These are phyloP conservation scores for Xylaria digitata DNA, from an alignment of 2,329 filamentous ascomycete genomes.

Conservation along the genomic window DNA sequence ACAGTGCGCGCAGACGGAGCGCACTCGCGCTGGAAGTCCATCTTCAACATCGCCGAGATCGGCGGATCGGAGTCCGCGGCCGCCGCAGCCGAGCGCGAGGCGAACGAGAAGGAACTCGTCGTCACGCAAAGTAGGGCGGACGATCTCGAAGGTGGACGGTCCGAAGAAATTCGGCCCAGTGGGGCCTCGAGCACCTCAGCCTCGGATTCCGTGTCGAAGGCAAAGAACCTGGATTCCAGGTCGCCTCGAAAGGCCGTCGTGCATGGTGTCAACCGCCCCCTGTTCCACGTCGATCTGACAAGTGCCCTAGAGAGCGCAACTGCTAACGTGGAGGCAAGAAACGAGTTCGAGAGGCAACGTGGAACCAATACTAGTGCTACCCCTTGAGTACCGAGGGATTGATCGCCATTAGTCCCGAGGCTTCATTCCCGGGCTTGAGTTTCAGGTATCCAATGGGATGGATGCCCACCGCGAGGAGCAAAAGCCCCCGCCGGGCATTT, in stretches of 20 bases:
- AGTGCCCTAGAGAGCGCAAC: slow-evolving; percentile 89
- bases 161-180: slow-evolving; percentile 44
- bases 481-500: not conserved
- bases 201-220: slow-evolving; percentile 39
- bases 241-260: slow-evolving; percentile 73
- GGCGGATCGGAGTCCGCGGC: slow-evolving; percentile 77
- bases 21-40: slow-evolving; percentile 85
- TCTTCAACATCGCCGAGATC: slow-evolving; percentile 92
- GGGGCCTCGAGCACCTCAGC: slow-evolving; percentile 44
- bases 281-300: slow-evolving; percentile 94
- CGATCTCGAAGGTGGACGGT: slow-evolving; percentile 41
- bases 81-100: slow-evolving; percentile 71
- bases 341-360: slow-evolving; percentile 50
- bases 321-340: slow-evolving; percentile 75
- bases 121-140: slow-evolving; percentile 29
- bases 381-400: slow-evolving; percentile 27
- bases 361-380: slow-evolving; percentile 41
- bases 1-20: slow-evolving; percentile 63
- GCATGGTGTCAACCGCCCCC: slow-evolving; percentile 85
- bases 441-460: not conserved
- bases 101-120: slow-evolving; percentile 64
- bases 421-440: not conserved
- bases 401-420: not conserved
- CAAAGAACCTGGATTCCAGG: slow-evolving; percentile 53
- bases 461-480: not conserved